These are phyloP conservation scores for Microsporum canis DNA, from an alignment of 2,329 filamentous ascomycete species.

Conservation along the genomic window DNA sequence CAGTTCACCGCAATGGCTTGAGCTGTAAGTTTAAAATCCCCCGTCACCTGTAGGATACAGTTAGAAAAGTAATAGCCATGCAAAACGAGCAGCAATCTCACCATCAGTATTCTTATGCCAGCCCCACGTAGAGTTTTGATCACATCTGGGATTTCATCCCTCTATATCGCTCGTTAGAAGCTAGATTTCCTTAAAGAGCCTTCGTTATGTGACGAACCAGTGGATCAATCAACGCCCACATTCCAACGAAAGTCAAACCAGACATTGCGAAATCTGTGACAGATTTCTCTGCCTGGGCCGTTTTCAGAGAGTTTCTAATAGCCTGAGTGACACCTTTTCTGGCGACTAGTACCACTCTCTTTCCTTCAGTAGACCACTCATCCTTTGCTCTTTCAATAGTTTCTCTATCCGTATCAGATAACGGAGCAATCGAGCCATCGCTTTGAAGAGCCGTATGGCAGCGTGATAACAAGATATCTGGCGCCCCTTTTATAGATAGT, in stretches of 20 bases:
- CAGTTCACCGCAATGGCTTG: constrained; percentile 61
- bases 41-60: constrained; percentile 46
- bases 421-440: constrained; percentile 42
- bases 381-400: constrained; percentile 53
- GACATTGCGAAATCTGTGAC: constrained; percentile 43
- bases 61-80: constrained; percentile 1
- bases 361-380: constrained; percentile 56
- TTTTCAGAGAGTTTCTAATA: constrained; percentile 36
- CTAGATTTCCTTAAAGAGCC: neutral
- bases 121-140: constrained; percentile 54
- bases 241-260: constrained; percentile 43
- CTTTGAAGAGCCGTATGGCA: constrained; percentile 48
- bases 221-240: constrained; percentile 50
- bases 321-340: constrained; percentile 46
- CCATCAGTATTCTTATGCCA: constrained; percentile 69
- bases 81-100: constrained; percentile 18
- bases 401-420: constrained; percentile 38
- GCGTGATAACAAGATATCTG: constrained; percentile 57
- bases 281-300: constrained; percentile 45
- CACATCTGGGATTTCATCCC: constrained; percentile 49
- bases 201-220: constrained; percentile 23
- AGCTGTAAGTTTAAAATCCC: constrained; percentile 65
- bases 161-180: constrained; percentile 13
- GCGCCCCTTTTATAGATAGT: constrained; percentile 64
- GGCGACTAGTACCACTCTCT: constrained; percentile 55